phyloP scores from a whole-genome alignment of 2,329 filamentous ascomycete genomes.

The Fusarium kyushuense region DNA sequence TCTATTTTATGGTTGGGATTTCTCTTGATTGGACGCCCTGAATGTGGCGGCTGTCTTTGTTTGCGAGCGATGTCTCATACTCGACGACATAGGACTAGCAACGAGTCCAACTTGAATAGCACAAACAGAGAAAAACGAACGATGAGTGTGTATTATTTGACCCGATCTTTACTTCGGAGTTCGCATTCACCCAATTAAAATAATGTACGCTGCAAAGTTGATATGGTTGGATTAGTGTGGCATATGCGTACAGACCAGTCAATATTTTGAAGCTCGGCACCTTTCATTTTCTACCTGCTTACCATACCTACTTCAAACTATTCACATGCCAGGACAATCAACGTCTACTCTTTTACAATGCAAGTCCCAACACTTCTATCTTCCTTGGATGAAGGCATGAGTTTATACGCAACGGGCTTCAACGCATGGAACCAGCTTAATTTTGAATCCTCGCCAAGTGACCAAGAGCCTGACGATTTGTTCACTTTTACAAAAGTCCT shows the following conservation, averaged over 20 bases:
- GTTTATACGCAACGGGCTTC: slow-evolving; percentile 67
- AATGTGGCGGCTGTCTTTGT: neutral
- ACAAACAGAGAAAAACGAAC: neutral
- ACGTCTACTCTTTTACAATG: neutral
- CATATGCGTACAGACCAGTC: neutral
- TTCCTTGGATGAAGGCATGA: slow-evolving; percentile 51
- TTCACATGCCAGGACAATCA: neutral
- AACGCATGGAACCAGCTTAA: slow-evolving; percentile 70
- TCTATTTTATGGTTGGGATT: neutral
- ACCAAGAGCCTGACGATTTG: slow-evolving; percentile 60
- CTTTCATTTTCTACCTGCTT: neutral
- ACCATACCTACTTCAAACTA: neutral
- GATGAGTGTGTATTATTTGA: neutral
- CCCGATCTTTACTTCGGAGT: neutral
- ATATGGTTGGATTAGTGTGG: neutral
- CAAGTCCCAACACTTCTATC: slow-evolving; percentile 25
- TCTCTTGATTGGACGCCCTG: neutral
- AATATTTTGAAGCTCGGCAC: neutral
- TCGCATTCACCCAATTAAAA: neutral
- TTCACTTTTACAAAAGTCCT: slow-evolving; percentile 59
- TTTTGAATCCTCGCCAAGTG: slow-evolving; percentile 47
- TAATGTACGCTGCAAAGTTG: neutral
- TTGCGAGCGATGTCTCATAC: too few species aligned
- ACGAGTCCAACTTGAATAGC: neutral
- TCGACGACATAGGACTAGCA: neutral